A percentile compares a stretch with the other conserved stretches of the same genome.
Evolutionary conservation across 2,329 filamentous ascomycete species (phyloP).

Genomic region (Ceratocystis colombiana): DNA sequence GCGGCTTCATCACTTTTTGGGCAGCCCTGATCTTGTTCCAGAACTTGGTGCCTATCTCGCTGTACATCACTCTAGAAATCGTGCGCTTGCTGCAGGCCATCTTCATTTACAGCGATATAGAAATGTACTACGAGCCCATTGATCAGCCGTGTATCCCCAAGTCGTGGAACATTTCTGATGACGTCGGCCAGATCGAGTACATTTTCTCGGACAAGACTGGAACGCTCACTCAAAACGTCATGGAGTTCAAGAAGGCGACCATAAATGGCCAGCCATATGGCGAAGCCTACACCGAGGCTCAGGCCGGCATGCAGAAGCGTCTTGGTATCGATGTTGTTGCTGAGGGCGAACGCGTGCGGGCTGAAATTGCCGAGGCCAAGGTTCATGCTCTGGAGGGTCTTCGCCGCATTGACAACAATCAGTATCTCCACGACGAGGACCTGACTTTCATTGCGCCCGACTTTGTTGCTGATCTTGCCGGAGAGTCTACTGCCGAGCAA

Average conservation of each 20-base stretch:
- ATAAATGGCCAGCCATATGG: conserved; percentile 95
- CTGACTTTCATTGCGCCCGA: conserved; percentile 88
- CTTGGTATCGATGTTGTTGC: conserved; percentile 77
- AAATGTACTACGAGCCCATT: conserved; percentile 94
- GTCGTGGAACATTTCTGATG: conserved; percentile 98
- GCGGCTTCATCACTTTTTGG: conserved; percentile 96
- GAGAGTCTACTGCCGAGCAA: conserved; percentile 66
- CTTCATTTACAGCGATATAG: conserved; percentile 92
- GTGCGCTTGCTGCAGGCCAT: conserved; percentile 85
- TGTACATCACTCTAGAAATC: conserved; percentile 96
- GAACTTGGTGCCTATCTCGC: conserved; percentile 95
- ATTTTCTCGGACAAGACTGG: conserved; percentile 99
- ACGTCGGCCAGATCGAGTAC: conserved; percentile 96
- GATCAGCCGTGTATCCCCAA: conserved; percentile 95
- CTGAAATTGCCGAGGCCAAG: conserved; percentile 71
- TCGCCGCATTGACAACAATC: conserved; percentile 73
- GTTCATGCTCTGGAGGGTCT: conserved; percentile 61
- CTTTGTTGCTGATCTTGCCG: conserved; percentile 72
- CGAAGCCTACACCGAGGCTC: conserved; percentile 94
- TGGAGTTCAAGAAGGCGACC: conserved; percentile 99
- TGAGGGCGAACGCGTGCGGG: conserved; percentile 60
- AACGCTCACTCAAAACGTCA: conserved; percentile 93
- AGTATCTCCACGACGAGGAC: conserved; percentile 79
- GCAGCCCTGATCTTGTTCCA: conserved; percentile 90
- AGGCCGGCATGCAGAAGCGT: conserved; percentile 90